Base-by-base conservation (phyloP, 2,329 filamentous ascomycete genomes). In the Scolecobasidium constrictum region DNA sequence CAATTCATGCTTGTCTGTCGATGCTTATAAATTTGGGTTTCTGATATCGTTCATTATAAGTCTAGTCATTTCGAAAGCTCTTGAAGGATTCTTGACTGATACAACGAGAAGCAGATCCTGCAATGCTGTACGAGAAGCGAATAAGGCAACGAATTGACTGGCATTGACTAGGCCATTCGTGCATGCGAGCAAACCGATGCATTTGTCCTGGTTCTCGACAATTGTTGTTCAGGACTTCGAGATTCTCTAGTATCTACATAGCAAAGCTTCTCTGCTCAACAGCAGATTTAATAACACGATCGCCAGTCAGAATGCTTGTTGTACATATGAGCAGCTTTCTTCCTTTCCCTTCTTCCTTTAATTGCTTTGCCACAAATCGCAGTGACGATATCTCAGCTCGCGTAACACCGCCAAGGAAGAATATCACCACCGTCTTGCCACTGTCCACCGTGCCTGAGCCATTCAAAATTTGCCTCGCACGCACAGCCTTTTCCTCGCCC, bases 341-440 rank as follows among this genome's bases (percentile, higher is more conserved):
- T 52, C 81, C 80, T 40, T 73, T 60, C 1, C 58, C 64, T 48
- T 69, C 84, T 75, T 77, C 92, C 81, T 50, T 61, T 46, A 70
- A 48, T 61, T 90, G 81, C 57, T 79, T 79, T 7, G 84, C 86
- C 51, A 98, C 82, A 58, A 94, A 96, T 43, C 93, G 75, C 57
- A 98, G 60, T 16, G 93, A 92, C 33, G 93, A 87, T 58, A 98
- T 90, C 63, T 98, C 92, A 0, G 92, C 90, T 57, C 93, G 94
- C 0, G 87, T 95, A 43, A 98, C 84, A 2, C 92, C 93, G n/a
- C 92, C 92, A 15, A 98, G 68, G 63, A 96, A 96, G 52, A 96
- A 94, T n/a, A 98, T 81, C 56, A 95, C 85, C 1, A 94, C 82
- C 0, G 84, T 90, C 68, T 94, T 94, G 2, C 56, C 57, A 22